Conservation (phyloP, 2,329 filamentous ascomycete species). For the Chrysoporthe puriensis region DNA sequence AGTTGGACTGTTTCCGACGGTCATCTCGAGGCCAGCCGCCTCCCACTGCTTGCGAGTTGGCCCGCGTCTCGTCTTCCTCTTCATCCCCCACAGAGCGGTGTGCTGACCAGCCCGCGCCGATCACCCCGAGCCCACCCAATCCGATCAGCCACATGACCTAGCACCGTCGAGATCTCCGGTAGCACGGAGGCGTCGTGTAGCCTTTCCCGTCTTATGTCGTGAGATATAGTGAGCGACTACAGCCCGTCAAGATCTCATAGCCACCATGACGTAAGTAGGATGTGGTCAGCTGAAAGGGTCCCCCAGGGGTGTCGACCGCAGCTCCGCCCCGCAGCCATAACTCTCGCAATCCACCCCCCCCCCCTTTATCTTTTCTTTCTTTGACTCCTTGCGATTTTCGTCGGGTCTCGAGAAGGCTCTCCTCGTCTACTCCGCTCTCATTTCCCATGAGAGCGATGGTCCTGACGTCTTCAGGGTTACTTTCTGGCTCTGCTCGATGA, state of each 20-base stretch:
- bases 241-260: constrained; percentile 7
- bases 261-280: constrained; percentile 22
- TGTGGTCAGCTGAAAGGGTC: constrained; percentile 17
- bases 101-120: constrained; percentile 25
- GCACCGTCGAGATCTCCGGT: constrained; percentile 23
- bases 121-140: constrained; percentile 18
- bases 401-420: constrained; percentile 10
- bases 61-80: constrained; percentile 3
- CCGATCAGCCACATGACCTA: constrained; percentile 11
- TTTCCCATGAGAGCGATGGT: neutral
- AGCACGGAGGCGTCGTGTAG: constrained; percentile 33
- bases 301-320: constrained; percentile 13
- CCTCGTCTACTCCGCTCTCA: constrained; percentile 1
- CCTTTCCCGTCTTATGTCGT: neutral
- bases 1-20: constrained; percentile 4
- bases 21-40: constrained; percentile 9
- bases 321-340: constrained; percentile 22
- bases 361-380: neutral
- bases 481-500: constrained; percentile 55
- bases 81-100: constrained; percentile 11
- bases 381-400: constrained; percentile 12
- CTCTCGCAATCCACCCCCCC: neutral
- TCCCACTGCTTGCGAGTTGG: constrained; percentile 9
- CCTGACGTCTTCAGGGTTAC: constrained; percentile 39
- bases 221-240: constrained; percentile 16